Evolutionary conservation across 1,139 yeast genomes (phyloP).

Genomic region (Sugiyamaella neomexicana): DNA sequence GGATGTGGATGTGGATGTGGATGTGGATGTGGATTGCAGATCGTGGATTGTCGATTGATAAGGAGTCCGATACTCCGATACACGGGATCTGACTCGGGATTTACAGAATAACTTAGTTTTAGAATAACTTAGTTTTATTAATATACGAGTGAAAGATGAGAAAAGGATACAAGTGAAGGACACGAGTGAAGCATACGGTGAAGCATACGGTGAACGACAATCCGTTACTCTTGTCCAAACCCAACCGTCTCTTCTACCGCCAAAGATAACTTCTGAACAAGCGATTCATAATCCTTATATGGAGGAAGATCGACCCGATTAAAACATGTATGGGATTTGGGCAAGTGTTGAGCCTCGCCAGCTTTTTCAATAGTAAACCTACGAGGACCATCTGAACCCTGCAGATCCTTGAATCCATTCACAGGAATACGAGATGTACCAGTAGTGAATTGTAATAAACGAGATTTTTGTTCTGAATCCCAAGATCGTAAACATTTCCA

Average conservation of each 20-base stretch:
- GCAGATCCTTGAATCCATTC: conserved; percentile 96
- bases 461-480: conserved; percentile 96
- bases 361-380: conserved; percentile 97
- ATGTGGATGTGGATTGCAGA: no score
- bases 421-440: conserved; percentile 99
- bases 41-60: no score
- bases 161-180: no score
- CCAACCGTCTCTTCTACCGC: conserved; percentile 96
- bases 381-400: conserved; percentile 98
- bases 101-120: no score
- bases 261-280: conserved; percentile 76
- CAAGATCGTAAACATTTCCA: conserved; percentile 92
- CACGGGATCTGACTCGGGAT: no score
- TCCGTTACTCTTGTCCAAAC: conserved; percentile 93
- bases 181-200: no score
- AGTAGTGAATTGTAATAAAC: conserved; percentile 92
- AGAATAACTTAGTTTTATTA: no score
- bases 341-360: conserved; percentile 89
- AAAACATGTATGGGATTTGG: conserved; percentile 95
- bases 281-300: conserved; percentile 68
- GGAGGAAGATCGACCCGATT: conserved; percentile 91
- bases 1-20: no score
- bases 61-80: no score
- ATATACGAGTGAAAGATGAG: no score
- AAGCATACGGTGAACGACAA: no score